phyloP scores from a whole-genome alignment of 768 basidiomycete genomes.

The Suillus plorans region DNA sequence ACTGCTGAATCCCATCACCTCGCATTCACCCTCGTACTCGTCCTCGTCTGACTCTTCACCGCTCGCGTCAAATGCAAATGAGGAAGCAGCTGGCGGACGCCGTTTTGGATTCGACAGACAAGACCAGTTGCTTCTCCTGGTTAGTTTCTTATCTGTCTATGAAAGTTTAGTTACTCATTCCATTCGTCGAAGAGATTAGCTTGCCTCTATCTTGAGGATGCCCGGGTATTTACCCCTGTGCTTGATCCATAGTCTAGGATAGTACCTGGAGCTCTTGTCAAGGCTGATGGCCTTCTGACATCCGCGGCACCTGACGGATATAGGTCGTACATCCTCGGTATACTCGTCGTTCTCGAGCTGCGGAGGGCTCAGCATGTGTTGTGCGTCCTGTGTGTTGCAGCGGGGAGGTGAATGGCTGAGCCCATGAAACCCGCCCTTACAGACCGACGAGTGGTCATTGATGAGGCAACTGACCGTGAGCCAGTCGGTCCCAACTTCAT shows the following conservation, averaged over 20 bases:
- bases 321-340: conserved; percentile 8
- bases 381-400: background rate
- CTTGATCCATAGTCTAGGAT: background rate
- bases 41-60: background rate
- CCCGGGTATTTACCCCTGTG: too few species aligned
- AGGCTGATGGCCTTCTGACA: conserved; percentile 31
- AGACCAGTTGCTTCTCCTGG: background rate
- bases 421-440: background rate
- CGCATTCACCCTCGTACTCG: background rate
- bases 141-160: background rate
- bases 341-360: conserved; percentile 33
- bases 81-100: background rate
- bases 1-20: background rate
- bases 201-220: background rate
- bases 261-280: conserved; percentile 27
- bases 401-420: background rate
- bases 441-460: background rate
- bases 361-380: background rate
- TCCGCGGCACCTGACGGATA: conserved; percentile 28
- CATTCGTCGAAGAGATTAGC: background rate
- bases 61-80: background rate
- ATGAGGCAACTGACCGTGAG: background rate
- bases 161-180: background rate
- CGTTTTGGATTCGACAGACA: background rate
- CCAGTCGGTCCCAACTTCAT: conserved; percentile 16